These are phyloP conservation scores for Diaporthe sp. DNA, from an alignment of 2,329 filamentous ascomycete genomes.

Conservation along the genomic window DNA sequence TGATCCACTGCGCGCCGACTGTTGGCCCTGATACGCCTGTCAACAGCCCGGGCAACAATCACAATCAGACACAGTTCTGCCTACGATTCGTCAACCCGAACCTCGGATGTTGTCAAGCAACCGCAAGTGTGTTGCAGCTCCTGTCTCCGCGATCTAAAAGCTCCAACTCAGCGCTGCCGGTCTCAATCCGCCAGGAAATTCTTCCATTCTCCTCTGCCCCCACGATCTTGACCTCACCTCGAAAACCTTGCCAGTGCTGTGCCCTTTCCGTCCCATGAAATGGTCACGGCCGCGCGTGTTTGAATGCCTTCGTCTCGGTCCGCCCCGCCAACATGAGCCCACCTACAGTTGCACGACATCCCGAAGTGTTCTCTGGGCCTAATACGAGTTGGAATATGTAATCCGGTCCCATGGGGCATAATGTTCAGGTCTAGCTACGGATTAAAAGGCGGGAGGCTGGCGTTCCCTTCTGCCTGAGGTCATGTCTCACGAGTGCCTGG, in stretches of 20 bases:
- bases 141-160: neutral
- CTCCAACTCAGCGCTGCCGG: neutral
- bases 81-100: neutral
- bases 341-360: neutral
- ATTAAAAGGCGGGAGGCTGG: neutral
- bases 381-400: neutral
- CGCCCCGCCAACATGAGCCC: neutral
- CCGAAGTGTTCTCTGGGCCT: neutral
- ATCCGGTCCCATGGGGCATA: neutral
- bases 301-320: neutral
- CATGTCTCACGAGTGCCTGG: neutral
- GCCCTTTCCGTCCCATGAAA: neutral
- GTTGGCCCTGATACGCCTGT: neutral
- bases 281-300: neutral
- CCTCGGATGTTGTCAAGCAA: neutral
- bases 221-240: neutral
- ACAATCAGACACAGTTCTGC: neutral
- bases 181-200: too few species aligned
- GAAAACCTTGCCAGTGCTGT: neutral
- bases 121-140: neutral
- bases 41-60: neutral
- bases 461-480: neutral
- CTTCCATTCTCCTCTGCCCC: neutral
- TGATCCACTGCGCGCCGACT: neutral
- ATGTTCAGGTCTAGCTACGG: too few species aligned